These are phyloP conservation scores for Fusarium chlamydosporum DNA, from an alignment of 2,329 filamentous ascomycete species.

Conservation along the genomic window DNA sequence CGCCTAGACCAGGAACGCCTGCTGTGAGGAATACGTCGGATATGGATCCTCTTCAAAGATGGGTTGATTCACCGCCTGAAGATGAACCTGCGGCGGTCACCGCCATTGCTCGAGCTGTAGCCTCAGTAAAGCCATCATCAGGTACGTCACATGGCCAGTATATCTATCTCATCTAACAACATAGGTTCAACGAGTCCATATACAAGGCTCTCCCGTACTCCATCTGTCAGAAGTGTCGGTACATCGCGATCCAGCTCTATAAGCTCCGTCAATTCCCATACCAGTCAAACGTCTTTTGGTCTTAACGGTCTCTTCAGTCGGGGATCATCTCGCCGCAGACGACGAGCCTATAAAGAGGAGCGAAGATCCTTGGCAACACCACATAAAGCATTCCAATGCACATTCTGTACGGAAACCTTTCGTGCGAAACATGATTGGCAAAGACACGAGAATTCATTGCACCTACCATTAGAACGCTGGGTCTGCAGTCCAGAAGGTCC, in stretches of 20 bases:
- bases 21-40: conserved; percentile 48
- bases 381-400: conserved; percentile 57
- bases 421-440: conserved; percentile 63
- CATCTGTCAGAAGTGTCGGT: conserved; percentile 33
- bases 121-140: conserved; percentile 36
- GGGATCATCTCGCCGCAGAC: conserved; percentile 33
- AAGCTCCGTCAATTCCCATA: conserved; percentile 41
- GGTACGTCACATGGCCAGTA: not conserved
- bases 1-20: conserved; percentile 58
- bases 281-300: conserved; percentile 31
- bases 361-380: conserved; percentile 25
- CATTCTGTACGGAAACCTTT: conserved; percentile 62
- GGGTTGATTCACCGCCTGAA: conserved; percentile 54
- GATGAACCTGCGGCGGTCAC: conserved; percentile 53
- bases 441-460: conserved; percentile 64
- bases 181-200: conserved; percentile 40
- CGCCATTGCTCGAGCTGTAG: conserved; percentile 52
- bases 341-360: conserved; percentile 41
- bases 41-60: conserved; percentile 51
- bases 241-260: conserved; percentile 38
- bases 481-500: conserved; percentile 58
- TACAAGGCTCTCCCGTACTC: conserved; percentile 28
- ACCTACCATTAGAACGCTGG: conserved; percentile 62
- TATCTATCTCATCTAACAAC: not conserved
- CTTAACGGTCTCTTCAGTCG: conserved; percentile 38